Base-by-base conservation (phyloP, 2,329 filamentous ascomycete genomes). In the Stylonectria norvegica region DNA sequence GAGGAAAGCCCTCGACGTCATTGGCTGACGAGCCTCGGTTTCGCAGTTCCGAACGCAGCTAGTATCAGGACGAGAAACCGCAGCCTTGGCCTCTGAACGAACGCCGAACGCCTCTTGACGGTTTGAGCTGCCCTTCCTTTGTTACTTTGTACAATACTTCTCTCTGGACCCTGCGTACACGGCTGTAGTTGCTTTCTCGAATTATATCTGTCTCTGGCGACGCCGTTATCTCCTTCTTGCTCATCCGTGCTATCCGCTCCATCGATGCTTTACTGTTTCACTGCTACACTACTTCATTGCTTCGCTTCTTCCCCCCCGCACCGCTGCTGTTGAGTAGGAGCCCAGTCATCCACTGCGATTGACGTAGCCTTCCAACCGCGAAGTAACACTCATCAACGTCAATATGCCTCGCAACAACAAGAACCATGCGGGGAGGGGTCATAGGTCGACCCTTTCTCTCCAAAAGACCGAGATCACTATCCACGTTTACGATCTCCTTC, bases 401-500 rank as follows among this genome's bases (percentile, higher is more conserved):
- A 10, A 50, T 20, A 64, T 64, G 60, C 50, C 61, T 31, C 51
- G 55, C 15, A 47, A 54, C 33, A 54, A 52, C 36, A 55, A 58
- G 33, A 50, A 55, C 38, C 53, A 52, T 9, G 52, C 49, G n/a
- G 43, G 52, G 34, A 62, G 56, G 43, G 57, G 62, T 44, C 84
- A 86, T 58, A 70, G 83, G 47, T 81, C 79, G 41, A 86, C 83
- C 2, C 61, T 86, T 33, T 85, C 83, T 12, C 66, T 86, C 15
- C 79, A 83, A 51, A 85, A 85, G 59, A 88, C 83, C 2, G 82
- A 89, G 60, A 76, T 90, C 46, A 68, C 78, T 34, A 89, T 90
- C 58, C 81, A 89, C 58, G 81, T 89, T 56, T 90, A 90, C 58
- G 86, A 89, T 62, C 70, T 89, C 6, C 70, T 90, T 12, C 82